These are phyloP conservation scores for Avena sativa DNA, from an alignment of 176 grass and related monocot species.

Conservation along the genomic window DNA sequence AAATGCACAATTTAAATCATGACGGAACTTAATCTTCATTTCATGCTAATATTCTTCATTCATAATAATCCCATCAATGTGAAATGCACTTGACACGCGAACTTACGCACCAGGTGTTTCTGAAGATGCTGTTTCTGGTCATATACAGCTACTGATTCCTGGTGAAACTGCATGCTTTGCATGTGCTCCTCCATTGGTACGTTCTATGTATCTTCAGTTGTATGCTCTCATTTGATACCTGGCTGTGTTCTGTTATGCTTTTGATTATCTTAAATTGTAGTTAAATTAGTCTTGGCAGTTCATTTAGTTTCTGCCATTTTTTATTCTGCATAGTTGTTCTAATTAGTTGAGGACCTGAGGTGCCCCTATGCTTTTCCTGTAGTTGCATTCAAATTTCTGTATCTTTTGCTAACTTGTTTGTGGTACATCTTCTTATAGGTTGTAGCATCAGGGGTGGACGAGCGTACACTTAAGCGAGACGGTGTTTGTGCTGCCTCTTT, in stretches of 20 bases:
- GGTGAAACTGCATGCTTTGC: conserved; percentile 98
- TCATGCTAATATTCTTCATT: not conserved
- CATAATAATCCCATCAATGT: not conserved
- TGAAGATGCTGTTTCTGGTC: conserved; percentile 98
- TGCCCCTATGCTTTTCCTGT: not conserved
- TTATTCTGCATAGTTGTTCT: not conserved
- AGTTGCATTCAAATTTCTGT: not conserved
- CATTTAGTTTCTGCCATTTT: not conserved
- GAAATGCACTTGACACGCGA: conserved; percentile 3
- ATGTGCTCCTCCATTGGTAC: conserved; percentile 96
- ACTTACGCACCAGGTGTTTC: conserved; percentile 79
- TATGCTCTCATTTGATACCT: not conserved
- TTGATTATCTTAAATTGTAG: conserved; percentile 4
- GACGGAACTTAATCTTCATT: conserved; percentile 2
- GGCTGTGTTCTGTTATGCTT: conserved; percentile 44
- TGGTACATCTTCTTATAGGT: conserved; percentile 55
- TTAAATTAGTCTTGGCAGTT: not conserved
- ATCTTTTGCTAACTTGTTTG: conserved; percentile 15
- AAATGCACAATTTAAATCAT: not conserved
- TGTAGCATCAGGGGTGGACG: conserved; percentile 95
- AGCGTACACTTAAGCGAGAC: conserved; percentile 92
- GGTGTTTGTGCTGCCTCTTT: conserved; percentile 98
- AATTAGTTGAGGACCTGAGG: conserved; percentile 5
- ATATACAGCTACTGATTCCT: conserved; percentile 95
- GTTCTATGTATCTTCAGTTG: conserved; percentile 42